These are phyloP conservation scores for Sonneratia alba DNA, from an alignment of 345 rosid species.

Conservation along the genomic window DNA sequence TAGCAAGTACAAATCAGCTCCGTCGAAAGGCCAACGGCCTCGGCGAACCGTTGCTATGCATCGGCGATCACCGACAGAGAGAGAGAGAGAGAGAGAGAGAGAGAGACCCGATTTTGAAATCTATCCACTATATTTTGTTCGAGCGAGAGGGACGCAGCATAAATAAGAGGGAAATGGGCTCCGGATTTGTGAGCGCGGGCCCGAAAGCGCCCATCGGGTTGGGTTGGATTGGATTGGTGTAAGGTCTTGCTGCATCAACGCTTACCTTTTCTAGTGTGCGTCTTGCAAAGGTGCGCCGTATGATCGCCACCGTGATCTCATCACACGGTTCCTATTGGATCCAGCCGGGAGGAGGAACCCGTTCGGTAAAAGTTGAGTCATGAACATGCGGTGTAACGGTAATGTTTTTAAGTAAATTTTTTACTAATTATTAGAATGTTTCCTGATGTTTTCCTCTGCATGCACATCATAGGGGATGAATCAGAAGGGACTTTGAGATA, in stretches of 20 bases:
- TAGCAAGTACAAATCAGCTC: not conserved
- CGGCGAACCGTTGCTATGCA: conserved; percentile 6
- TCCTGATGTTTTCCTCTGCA: no score
- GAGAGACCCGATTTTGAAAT: not conserved
- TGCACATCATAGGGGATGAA: no score
- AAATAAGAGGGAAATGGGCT: not conserved
- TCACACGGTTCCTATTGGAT: not conserved
- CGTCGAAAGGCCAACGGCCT: not conserved
- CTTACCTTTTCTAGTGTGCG: not conserved
- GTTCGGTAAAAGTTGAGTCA: no score
- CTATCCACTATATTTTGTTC: not conserved
- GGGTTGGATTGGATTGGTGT: not conserved
- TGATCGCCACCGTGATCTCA: not conserved
- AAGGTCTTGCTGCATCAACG: not conserved
- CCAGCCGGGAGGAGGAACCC: no score
- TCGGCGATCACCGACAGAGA: not conserved
- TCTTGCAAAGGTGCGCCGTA: not conserved
- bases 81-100: not conserved
- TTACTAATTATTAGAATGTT: no score
- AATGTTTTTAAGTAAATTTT: no score
- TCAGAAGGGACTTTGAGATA: no score
- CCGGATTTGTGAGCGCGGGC: not conserved
- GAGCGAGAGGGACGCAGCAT: not conserved
- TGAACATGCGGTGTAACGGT: no score
- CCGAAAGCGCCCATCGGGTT: not conserved